Evolutionary conservation across 352 stramenopile genomes (phyloP), one percentile per base, ranked within the genome.

Genomic region (Globisporangium spiculum): DNA sequence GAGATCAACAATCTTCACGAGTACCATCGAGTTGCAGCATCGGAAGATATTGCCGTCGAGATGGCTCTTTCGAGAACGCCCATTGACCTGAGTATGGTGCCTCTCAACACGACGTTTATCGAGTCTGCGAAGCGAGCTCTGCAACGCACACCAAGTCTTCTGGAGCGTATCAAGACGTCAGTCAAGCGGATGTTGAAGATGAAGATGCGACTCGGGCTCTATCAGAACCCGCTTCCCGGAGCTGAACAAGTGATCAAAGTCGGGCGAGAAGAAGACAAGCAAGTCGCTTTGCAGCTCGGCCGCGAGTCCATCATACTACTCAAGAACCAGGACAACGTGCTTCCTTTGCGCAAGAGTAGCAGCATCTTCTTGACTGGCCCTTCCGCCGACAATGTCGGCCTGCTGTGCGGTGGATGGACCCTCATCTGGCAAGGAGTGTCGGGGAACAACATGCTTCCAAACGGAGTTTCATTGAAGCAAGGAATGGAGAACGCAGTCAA

Each of bases 81-180:
- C 34, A 75, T 98, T 26, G 94, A 98, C 68, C 96, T 98, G 84
- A 97, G 84, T 64, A 98, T 98, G 93, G 88, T 96, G 54, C 79
- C 79, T 10, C 73, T 73, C 57, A 73, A 87, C 58, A 75, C 75
- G 0, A 61, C 73, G 6, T 86, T 89, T 60, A 83, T 96, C 55
- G 72, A 85, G 16, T 75, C 82, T 30, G 75, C 67, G n/a, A 82
- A 80, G 22, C 44, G 58, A 1, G 73, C 79, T 14, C 69, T 91
- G 4, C 8, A 86, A 44, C 34, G 68, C n/a, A 74, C 77, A 12
- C 79, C 78, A 2, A 61, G 63, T 10, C 56, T 86, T 9, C 53
- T 84, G 20, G 62, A 67, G 20, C 81, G 88, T 22, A 70, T 97
- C 30, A 77, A 84, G 36, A 69, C 75, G 20, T 95, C 88, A 0